phyloP scores from a whole-genome alignment of 345 rosid species.

The Camelina laxa region DNA sequence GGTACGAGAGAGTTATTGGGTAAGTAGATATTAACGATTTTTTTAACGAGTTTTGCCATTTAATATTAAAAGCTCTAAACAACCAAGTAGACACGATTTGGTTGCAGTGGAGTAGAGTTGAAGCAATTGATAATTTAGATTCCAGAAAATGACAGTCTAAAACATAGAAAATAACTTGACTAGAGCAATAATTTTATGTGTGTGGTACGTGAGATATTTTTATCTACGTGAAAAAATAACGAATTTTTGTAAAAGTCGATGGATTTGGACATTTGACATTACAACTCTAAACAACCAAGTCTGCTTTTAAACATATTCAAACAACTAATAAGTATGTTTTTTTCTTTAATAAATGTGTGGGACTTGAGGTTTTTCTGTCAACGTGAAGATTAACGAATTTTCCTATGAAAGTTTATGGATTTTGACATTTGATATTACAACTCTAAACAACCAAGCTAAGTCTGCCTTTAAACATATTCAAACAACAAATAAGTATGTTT shows the following conservation, averaged over 20 bases:
- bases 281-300: conserved; percentile 9
- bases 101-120: conserved; percentile 44
- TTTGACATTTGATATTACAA: conserved; percentile 18
- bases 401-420: conserved; percentile 27
- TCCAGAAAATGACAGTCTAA: background rate
- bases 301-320: conserved; percentile 8
- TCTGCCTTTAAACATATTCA: conserved; percentile 7
- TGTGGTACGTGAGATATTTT: background rate
- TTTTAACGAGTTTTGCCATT: background rate
- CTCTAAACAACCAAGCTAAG: conserved; percentile 1
- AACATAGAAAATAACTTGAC: background rate
- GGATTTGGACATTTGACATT: conserved; percentile 17
- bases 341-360: too few species aligned
- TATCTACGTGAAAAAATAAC: conserved; percentile 13
- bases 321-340: conserved; percentile 17
- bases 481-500: conserved; percentile 20
- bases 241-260: background rate
- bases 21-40: background rate
- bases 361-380: too few species aligned
- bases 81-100: background rate
- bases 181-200: background rate
- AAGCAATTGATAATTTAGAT: conserved; percentile 37
- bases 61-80: background rate
- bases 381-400: too few species aligned
- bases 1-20: background rate